A percentile compares a stretch with the other conserved stretches of the same genome.
phyloP scores from a whole-genome alignment of 2,329 filamentous ascomycete genomes.

The Coleophoma crateriformis region DNA sequence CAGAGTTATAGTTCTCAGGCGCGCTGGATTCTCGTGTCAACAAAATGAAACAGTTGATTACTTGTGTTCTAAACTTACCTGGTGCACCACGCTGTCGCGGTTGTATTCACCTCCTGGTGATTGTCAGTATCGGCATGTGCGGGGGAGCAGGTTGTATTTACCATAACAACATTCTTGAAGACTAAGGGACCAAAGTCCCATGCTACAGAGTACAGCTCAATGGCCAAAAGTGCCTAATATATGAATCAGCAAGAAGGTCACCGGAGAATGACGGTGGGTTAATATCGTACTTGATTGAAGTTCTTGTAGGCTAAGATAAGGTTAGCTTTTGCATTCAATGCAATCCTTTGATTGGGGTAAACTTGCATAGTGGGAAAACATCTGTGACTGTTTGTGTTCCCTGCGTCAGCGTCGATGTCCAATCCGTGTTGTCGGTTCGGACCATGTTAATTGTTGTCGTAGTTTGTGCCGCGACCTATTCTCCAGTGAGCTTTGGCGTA shows the following conservation, averaged over 20 bases:
- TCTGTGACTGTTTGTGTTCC: constrained; percentile 24
- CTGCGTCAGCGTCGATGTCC: constrained; percentile 29
- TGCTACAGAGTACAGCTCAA: constrained; percentile 30
- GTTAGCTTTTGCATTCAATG: not conserved
- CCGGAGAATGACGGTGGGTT: not conserved
- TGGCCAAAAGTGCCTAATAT: constrained; percentile 29
- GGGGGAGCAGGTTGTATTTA: constrained; percentile 2
- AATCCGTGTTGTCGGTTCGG: constrained; percentile 20
- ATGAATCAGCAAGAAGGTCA: not conserved
- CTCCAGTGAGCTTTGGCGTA: not conserved
- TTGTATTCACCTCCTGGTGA: constrained; percentile 15
- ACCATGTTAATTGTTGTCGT: constrained; percentile 19
- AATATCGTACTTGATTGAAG: constrained; percentile 28
- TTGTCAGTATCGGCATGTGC: constrained; percentile 5
- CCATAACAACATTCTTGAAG: constrained; percentile 17
- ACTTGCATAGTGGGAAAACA: constrained; percentile 24
- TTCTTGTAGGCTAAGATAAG: constrained; percentile 23
- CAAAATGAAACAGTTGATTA: not conserved
- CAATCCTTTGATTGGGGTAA: not conserved
- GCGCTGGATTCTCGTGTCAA: constrained; percentile 12
- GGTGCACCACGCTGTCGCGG: constrained; percentile 14
- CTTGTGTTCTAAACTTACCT: constrained; percentile 9
- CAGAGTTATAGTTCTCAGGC: constrained; percentile 32
- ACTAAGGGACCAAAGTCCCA: constrained; percentile 35
- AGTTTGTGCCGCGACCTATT: constrained; percentile 2